These are phyloP conservation scores for Pythium folliculosum DNA, from an alignment of 352 stramenopile genomes.

Conservation along the genomic window DNA sequence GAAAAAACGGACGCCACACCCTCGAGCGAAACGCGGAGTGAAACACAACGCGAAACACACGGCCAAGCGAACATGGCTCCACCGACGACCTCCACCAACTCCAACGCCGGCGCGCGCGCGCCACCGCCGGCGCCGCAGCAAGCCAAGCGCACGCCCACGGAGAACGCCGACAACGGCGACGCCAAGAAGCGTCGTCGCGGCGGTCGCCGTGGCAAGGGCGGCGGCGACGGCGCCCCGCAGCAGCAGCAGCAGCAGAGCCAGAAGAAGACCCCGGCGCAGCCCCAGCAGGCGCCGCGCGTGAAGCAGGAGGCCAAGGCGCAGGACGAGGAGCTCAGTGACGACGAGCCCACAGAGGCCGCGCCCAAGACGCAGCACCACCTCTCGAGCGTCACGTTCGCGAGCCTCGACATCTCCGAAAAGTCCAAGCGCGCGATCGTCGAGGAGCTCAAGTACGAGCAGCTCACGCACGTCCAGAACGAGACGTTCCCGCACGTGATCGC, in stretches of 20 bases:
- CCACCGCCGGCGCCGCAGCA: constrained; percentile 28
- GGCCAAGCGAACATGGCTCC: constrained; percentile 13
- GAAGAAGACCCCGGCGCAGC: constrained; percentile 11
- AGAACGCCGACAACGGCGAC: constrained; percentile 37
- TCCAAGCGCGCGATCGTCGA: constrained; percentile 51
- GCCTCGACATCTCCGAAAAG: constrained; percentile 33
- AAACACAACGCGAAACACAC: constrained; percentile 17
- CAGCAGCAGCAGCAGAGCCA: constrained; percentile 9
- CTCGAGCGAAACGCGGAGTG: neutral
- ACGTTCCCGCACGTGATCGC: constrained; percentile 54
- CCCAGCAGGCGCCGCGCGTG: constrained; percentile 3
- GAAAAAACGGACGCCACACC: constrained; percentile 18
- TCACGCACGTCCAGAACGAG: constrained; percentile 84
- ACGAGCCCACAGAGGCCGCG: constrained; percentile 13
- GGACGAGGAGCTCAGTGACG: constrained; percentile 2
- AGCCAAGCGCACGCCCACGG: constrained; percentile 37
- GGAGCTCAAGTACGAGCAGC: constrained; percentile 67
- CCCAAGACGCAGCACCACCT: constrained; percentile 33
- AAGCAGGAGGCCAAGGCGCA: constrained; percentile 20
- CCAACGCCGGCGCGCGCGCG: neutral
- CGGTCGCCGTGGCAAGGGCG: constrained; percentile 39
- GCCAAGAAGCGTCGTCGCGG: constrained; percentile 56
- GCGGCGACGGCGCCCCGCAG: constrained; percentile 4
- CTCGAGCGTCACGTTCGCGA: constrained; percentile 30
- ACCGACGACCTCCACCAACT: neutral